Base-by-base conservation (phyloP, 2,329 filamentous ascomycete species). In the Penicillium paneum region DNA sequence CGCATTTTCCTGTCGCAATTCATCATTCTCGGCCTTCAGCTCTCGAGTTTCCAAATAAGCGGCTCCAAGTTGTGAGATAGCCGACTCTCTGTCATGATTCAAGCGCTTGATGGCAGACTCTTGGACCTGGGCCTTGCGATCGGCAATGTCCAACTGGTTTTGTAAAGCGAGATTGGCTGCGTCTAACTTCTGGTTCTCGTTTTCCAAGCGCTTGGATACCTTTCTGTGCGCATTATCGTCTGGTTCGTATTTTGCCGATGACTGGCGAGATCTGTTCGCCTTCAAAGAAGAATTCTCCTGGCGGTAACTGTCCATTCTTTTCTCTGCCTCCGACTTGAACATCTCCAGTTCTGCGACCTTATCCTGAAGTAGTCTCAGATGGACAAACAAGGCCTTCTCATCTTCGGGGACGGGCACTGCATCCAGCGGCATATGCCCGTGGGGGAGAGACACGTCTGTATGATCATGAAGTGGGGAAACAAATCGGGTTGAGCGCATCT, bases 361-460 rank as follows among this genome's bases (percentile, higher is more conserved):
- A 39, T 84, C 82, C 59, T 84, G 79, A 11, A 86, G 69, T 17
- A 83, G 70, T 49, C 83, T 78, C 15, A 87, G 72, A 11, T 82
- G 83, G n/a, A 81, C 76, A 63, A 84, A 84, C 44, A 87, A 79
- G 2, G 80, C 80, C 67, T 86, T 84, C 59, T 87, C 84, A 45
- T 87, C 83, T 12, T 81, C 77, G 0, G 83, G 83, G 42, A 86
- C 76, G 0, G 81, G 77, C 11, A 85, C 74, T 12, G 78, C 76
- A 35, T 83, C 78, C 19, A 86, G 70, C 0, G 78, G 75, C 12
- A 75, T 67, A 62, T 84, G 75, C 35, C 71, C 66, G 12, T 66
- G 68, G 19, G 67, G 64, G 31, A 71, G 54, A 13, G 69, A 70
- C 15, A 64, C 55, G 26, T 72, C 68, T 8, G 64, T 63, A 38